Evolutionary conservation across 306 rosid genomes (phyloP).

Genomic region (Trifolium subterraneum): DNA sequence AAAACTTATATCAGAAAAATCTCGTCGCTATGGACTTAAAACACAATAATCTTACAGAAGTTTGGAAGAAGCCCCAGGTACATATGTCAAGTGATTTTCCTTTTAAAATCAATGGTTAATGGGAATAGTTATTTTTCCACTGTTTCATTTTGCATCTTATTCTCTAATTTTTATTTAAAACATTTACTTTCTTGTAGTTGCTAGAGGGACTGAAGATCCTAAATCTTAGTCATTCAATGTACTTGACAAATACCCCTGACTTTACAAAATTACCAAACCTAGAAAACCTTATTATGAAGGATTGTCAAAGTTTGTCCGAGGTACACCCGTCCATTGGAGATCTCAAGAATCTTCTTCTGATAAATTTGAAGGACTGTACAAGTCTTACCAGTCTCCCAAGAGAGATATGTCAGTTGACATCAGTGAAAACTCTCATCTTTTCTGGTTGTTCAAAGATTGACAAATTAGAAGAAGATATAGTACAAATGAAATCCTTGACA

Average conservation of each 20-base stretch:
- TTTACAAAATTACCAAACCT: conserved; percentile 29
- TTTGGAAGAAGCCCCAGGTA: conserved; percentile 48
- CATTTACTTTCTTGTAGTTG: conserved; percentile 31
- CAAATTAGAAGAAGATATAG: conserved; percentile 43
- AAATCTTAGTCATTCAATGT: conserved; percentile 37
- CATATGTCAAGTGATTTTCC: neutral
- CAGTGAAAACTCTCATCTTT: neutral
- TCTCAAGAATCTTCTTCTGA: neutral
- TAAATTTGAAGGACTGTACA: neutral
- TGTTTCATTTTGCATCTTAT: neutral
- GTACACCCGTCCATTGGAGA: neutral
- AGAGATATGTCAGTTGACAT: neutral
- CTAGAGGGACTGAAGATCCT: conserved; percentile 42
- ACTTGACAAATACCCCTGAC: conserved; percentile 40
- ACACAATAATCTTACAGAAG: conserved; percentile 33
- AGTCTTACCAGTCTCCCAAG: neutral
- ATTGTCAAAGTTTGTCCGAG: neutral
- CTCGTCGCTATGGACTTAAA: conserved; percentile 43
- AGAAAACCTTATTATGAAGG: neutral
- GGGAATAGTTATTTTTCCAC: neutral
- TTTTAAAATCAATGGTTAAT: neutral
- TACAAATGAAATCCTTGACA: conserved; percentile 50
- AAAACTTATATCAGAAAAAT: conserved; percentile 1
- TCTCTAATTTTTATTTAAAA: neutral
- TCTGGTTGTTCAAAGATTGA: conserved; percentile 49